These are phyloP conservation scores for Sclerotinia subarctica DNA, from an alignment of 2,329 filamentous ascomycete genomes.

Conservation along the genomic window DNA sequence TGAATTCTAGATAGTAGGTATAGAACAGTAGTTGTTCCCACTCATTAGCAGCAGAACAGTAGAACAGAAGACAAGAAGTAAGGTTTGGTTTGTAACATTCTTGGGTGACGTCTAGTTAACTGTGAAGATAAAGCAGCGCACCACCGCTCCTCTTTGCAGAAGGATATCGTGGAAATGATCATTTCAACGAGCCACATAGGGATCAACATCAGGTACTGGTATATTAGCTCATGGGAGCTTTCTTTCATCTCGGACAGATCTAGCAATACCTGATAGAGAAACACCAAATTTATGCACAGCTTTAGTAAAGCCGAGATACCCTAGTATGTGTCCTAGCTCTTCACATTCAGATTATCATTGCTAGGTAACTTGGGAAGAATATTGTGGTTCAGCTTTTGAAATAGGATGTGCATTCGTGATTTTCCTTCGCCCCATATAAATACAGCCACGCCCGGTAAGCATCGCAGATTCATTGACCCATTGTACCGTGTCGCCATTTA, in stretches of 20 bases:
- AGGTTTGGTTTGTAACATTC: background rate
- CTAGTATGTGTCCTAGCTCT: background rate
- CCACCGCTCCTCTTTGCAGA: too few relatives aligned
- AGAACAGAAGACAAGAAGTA: background rate
- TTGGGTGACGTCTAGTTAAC: background rate
- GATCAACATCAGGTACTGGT: background rate
- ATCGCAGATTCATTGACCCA: slow-evolving; percentile 5
- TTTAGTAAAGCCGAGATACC: background rate
- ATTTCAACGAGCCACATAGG: background rate
- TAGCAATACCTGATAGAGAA: background rate
- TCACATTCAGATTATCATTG: background rate
- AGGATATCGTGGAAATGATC: background rate
- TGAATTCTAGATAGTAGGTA: background rate
- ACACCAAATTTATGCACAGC: background rate
- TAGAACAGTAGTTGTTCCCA: background rate
- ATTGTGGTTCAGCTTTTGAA: background rate
- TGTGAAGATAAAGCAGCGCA: background rate
- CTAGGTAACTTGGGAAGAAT: background rate
- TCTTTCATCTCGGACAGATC: background rate
- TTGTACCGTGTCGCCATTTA: background rate
- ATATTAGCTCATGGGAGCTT: background rate
- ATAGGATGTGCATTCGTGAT: background rate
- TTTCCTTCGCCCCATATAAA: background rate
- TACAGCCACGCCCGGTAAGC: background rate
- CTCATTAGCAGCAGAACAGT: background rate